phyloP scores from a whole-genome alignment of 73 alveolate genomes.

The Paramecium biaurelia region DNA sequence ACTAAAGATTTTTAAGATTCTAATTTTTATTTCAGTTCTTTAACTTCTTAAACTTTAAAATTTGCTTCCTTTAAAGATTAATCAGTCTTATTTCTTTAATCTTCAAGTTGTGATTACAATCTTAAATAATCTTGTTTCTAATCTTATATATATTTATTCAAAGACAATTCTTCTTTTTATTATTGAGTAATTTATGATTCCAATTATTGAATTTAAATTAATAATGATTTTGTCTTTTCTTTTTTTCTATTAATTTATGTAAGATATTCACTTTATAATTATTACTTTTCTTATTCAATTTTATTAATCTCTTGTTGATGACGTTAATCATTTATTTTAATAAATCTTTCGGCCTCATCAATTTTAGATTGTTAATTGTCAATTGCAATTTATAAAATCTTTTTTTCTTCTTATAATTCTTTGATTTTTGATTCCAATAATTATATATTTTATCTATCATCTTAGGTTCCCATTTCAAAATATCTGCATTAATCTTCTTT shows the following conservation, averaged over 20 bases:
- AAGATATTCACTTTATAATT: neutral
- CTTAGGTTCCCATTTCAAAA: neutral
- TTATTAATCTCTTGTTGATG: neutral
- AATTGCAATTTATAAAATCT: neutral
- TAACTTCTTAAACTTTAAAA: neutral
- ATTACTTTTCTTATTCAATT: neutral
- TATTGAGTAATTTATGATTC: neutral
- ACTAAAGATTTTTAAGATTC: neutral
- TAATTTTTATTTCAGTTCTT: neutral
- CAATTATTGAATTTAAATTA: neutral
- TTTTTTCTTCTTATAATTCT: conserved; percentile 34
- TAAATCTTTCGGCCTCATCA: neutral
- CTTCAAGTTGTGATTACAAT: neutral
- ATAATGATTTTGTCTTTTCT: neutral
- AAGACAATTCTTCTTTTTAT: neutral
- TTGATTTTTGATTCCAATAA: no score
- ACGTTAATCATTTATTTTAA: neutral
- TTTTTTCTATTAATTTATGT: neutral
- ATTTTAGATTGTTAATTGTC: neutral
- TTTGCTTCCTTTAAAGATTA: conserved; percentile 19
- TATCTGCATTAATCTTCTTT: conserved; percentile 25
- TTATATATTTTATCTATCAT: neutral
- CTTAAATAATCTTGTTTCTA: neutral
- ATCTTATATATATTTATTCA: neutral
- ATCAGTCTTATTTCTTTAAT: conserved; percentile 35